Evolutionary conservation across 1,284 basidiomycete species (phyloP).

Genomic region (Leccinum pallidistipes): DNA sequence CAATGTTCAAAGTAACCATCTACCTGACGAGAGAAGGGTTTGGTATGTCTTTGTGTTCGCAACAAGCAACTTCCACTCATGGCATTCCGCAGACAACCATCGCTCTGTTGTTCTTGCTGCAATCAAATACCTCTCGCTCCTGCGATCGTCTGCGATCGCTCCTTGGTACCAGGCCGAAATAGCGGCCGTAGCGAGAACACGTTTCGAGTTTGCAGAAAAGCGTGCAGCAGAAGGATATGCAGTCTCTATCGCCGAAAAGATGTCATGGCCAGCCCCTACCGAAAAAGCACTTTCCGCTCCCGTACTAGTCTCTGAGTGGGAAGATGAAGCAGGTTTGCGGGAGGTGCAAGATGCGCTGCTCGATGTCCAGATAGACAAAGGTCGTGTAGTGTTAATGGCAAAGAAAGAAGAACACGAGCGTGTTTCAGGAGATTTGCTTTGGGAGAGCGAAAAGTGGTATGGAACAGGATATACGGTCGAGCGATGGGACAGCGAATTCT

Average conservation of each 20-base stretch:
- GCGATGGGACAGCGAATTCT: constrained; percentile 63
- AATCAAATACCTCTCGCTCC: constrained; percentile 88
- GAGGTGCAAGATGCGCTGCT: constrained; percentile 69
- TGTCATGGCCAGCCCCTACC: constrained; percentile 81
- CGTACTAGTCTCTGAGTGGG: constrained; percentile 78
- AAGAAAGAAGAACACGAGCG: constrained; percentile 66
- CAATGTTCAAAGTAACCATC: constrained; percentile 85
- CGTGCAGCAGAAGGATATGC: constrained; percentile 80
- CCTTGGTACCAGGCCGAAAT: constrained; percentile 82
- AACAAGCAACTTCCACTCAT: constrained; percentile 10
- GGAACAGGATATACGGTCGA: constrained; percentile 80
- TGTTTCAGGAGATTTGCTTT: constrained; percentile 47
- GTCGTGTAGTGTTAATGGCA: constrained; percentile 79
- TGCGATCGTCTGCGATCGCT: constrained; percentile 71
- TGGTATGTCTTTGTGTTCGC: constrained; percentile 47
- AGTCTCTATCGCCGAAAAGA: constrained; percentile 72
- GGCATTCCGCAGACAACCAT: constrained; percentile 58
- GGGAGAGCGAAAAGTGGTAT: constrained; percentile 83
- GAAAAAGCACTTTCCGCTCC: constrained; percentile 79
- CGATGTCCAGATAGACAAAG: constrained; percentile 39
- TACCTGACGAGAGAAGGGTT: constrained; percentile 88
- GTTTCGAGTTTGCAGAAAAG: constrained; percentile 92
- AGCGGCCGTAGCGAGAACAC: constrained; percentile 69
- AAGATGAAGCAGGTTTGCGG: constrained; percentile 50
- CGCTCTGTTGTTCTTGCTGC: constrained; percentile 70